Evolutionary conservation across 23 red algal species (phyloP).

Genomic region (Agarophyton chilense): DNA sequence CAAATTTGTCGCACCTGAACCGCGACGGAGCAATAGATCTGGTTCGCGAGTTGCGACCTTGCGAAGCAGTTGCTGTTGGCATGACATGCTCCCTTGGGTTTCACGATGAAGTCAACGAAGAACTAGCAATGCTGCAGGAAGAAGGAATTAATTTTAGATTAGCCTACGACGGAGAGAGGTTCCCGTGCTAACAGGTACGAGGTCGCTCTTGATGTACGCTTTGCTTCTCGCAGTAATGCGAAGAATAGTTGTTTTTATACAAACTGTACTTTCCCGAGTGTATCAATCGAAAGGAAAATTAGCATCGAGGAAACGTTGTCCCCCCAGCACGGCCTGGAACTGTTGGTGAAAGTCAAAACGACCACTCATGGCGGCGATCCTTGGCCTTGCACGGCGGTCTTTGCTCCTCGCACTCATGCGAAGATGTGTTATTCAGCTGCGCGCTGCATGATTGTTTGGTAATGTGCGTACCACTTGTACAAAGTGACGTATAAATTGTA

Average conservation of each 20-base stretch:
- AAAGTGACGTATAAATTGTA: background rate
- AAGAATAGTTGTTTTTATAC: too few species aligned
- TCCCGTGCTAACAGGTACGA: constrained; percentile 8
- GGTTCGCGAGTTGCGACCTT: constrained; percentile 41
- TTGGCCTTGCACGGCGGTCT: too few species aligned
- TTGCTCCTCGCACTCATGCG: too few species aligned
- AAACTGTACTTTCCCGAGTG: too few species aligned
- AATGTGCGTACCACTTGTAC: background rate
- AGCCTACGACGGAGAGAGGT: constrained; percentile 68
- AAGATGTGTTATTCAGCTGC: too few species aligned
- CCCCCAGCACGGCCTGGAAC: too few species aligned
- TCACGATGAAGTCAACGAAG: constrained; percentile 51
- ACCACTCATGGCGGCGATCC: too few species aligned
- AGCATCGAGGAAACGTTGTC: too few species aligned
- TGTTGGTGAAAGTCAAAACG: too few species aligned
- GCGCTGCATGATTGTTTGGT: too few species aligned
- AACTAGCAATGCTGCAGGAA: background rate
- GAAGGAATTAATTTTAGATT: constrained; percentile 55
- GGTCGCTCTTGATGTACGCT: background rate
- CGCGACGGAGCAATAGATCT: constrained; percentile 28
- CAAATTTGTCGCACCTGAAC: constrained; percentile 33
- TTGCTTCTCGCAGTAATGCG: background rate
- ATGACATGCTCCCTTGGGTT: constrained; percentile 67
- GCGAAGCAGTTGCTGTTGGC: constrained; percentile 49
- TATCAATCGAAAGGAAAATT: too few species aligned